Percentiles rank a stretch among this genome's conserved stretches.
Evolutionary conservation across 2,329 filamentous ascomycete species (phyloP).

Genomic region (Ploettnerulaceae sp.): DNA sequence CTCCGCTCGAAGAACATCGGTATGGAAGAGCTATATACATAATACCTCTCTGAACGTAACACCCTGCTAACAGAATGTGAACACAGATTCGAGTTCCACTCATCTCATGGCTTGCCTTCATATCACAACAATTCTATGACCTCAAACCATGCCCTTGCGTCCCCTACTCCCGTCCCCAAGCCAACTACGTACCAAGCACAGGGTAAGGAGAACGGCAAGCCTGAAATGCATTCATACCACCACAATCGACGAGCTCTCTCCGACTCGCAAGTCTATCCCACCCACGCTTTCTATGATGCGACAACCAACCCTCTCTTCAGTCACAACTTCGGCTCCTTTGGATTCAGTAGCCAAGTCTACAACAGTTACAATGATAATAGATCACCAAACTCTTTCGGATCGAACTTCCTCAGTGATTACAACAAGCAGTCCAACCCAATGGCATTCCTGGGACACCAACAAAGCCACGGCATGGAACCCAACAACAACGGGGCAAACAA

Average conservation of each 20-base stretch:
- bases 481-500: not conserved
- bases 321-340: conserved; percentile 21
- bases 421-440: conserved; percentile 16
- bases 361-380: conserved; percentile 13
- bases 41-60: not conserved
- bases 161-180: conserved; percentile 28
- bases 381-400: conserved; percentile 3
- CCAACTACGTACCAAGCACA: conserved; percentile 17
- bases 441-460: conserved; percentile 7
- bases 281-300: conserved; percentile 28
- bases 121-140: conserved; percentile 15
- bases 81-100: conserved; percentile 27
- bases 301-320: conserved; percentile 30
- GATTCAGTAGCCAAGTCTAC: conserved; percentile 10
- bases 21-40: conserved; percentile 17
- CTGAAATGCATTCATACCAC: conserved; percentile 12
- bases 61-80: conserved; percentile 2
- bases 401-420: conserved; percentile 16
- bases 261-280: conserved; percentile 26
- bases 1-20: conserved; percentile 31
- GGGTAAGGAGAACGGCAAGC: conserved; percentile 29
- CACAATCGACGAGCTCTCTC: conserved; percentile 20
- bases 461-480: conserved; percentile 9
- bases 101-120: conserved; percentile 20
- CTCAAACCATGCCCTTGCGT: conserved; percentile 14